Evolutionary conservation across 2,329 filamentous ascomycete species (phyloP).

Genomic region (Ophiosphaerella narmari): DNA sequence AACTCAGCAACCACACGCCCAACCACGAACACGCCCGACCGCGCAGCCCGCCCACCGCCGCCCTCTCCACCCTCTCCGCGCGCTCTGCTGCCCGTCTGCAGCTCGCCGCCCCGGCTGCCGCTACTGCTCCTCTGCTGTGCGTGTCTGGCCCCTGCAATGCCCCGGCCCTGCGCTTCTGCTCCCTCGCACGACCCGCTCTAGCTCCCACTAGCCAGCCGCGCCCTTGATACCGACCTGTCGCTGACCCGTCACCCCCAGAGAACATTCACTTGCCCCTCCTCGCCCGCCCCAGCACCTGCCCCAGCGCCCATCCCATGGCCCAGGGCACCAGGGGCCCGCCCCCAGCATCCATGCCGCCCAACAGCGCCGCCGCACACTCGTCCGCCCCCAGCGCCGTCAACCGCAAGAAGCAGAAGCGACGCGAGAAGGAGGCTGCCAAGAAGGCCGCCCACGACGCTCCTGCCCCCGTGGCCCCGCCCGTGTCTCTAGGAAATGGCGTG

Average conservation of each 20-base stretch:
- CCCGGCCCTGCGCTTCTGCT: conserved; percentile 16
- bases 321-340: conserved; percentile 38
- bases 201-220: conserved; percentile 7
- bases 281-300: conserved; percentile 7
- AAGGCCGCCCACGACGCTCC: conserved; percentile 45
- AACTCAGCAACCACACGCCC: conserved; percentile 4
- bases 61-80: background rate
- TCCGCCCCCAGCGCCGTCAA: conserved; percentile 64
- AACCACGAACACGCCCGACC: conserved; percentile 1
- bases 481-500: conserved; percentile 37
- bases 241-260: conserved; percentile 10
- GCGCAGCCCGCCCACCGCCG: conserved; percentile 14
- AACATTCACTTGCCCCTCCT: conserved; percentile 10
- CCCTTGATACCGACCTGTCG: conserved; percentile 13
- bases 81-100: no score
- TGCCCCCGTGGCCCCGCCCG: conserved; percentile 8
- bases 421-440: conserved; percentile 79
- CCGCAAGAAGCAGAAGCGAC: conserved; percentile 92
- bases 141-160: conserved; percentile 22
- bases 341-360: conserved; percentile 40
- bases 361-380: conserved; percentile 46
- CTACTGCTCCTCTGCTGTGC: conserved; percentile 11
- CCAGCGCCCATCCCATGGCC: conserved; percentile 34
- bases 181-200: conserved; percentile 9
- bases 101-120: conserved; percentile 3